Evolutionary conservation across 345 rosid genomes (phyloP), one percentile per base, ranked within the genome.

Genomic region (Chamaenerion angustifolium): DNA sequence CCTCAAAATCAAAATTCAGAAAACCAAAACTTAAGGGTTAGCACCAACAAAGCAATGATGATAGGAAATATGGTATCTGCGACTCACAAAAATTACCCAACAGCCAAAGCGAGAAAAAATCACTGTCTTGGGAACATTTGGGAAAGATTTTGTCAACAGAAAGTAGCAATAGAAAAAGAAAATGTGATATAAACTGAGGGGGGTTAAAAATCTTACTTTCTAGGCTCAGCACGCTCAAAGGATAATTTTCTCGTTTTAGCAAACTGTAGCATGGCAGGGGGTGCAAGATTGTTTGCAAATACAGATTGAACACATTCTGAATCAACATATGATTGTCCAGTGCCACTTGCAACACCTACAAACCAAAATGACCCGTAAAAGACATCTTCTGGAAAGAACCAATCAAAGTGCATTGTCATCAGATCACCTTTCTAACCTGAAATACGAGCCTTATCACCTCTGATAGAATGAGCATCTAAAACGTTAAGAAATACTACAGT

Each of bases 221-320:
- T 77, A 41, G 78, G 69, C 40, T 93, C 99, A 43, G 95, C 69
- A 46, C 85, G 85, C 66, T 93, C 99, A 45, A 76, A 57, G 1
- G 95, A 85, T 65, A 93, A 69, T 68, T 88, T 93, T 73, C 97
- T 85, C 8, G 97, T 77, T 73, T 85, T 93, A 40, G 97, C 90
- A 58, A 93, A 93, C 52, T 85, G 95, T 60, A 93, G 64, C 80
- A 85, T 66, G 16, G 92, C 65, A 63, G 88, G 68, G 46, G 77
- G 69, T 8, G 68, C 72, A 70, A 76, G 72, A 68, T 65, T 80
- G 62, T 65, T 80, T 58, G 81, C 88, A 63, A 85, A 65, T 54
- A 58, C 64, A 21, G 89, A 68, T 51, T 82, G 97, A 55, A 73
- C 68, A 59, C 65, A 70, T 51, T 85, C 97, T 58, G 78, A 70